These are phyloP conservation scores for Flueggea neowawraea DNA, from an alignment of 441 rosid species.

Conservation along the genomic window DNA sequence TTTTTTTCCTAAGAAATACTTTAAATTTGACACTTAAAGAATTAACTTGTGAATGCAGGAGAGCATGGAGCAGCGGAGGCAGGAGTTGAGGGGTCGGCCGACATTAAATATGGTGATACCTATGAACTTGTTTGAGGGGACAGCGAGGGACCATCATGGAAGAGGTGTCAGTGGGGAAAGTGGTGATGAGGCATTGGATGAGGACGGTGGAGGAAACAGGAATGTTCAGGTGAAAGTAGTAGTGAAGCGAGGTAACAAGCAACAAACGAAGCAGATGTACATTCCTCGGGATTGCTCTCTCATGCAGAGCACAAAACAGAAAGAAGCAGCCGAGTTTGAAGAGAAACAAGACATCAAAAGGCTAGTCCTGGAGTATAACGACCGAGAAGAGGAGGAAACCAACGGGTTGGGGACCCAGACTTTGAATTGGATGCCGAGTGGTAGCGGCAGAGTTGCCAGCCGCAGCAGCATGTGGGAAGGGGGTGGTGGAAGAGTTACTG, in stretches of 20 bases:
- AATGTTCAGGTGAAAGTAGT: slow-evolving; percentile 97
- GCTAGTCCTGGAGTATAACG: slow-evolving; percentile 93
- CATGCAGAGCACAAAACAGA: slow-evolving; percentile 96
- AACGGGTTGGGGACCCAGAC: slow-evolving; percentile 76
- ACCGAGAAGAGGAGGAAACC: slow-evolving; percentile 94
- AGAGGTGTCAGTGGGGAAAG: slow-evolving; percentile 66
- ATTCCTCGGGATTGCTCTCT: slow-evolving; percentile 89
- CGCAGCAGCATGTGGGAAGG: slow-evolving; percentile 58
- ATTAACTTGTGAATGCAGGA: slow-evolving; percentile 51
- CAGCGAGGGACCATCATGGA: slow-evolving; percentile 81
- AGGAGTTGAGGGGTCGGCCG: slow-evolving; percentile 89
- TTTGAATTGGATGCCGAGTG: slow-evolving; percentile 69
- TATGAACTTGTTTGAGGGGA: slow-evolving; percentile 92
- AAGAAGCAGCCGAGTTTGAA: slow-evolving; percentile 97
- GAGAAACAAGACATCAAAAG: slow-evolving; percentile 99
- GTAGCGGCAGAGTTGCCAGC: slow-evolving; percentile 48
- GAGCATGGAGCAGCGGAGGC: slow-evolving; percentile 97
- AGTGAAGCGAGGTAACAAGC: slow-evolving; percentile 97
- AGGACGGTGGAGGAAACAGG: slow-evolving; percentile 64
- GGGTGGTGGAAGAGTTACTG: slow-evolving; percentile 51
- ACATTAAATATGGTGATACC: slow-evolving; percentile 90
- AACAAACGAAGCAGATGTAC: slow-evolving; percentile 91
- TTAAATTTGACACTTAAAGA: too few relatives aligned
- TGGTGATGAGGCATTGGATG: slow-evolving; percentile 83
- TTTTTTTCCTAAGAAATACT: too few relatives aligned